phyloP scores from a whole-genome alignment of 192 early-diverging fungal species.

The Diversispora eburnea region DNA sequence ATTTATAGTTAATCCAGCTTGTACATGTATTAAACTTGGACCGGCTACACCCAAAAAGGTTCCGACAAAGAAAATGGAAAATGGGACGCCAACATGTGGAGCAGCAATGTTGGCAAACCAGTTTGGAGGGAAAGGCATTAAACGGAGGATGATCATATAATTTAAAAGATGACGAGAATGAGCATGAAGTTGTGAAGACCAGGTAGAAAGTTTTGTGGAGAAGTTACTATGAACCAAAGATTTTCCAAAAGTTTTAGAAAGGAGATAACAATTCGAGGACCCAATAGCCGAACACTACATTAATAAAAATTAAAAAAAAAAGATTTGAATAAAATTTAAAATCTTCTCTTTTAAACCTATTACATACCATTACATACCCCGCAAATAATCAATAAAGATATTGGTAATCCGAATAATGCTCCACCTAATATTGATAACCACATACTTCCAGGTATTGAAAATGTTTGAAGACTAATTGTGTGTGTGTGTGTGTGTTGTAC shows the following conservation, averaged over 20 bases:
- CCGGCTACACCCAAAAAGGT: conserved; percentile 55
- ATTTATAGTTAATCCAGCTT: conserved; percentile 55
- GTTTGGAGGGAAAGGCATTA: conserved; percentile 57
- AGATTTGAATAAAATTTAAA: neutral
- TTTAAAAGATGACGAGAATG: conserved; percentile 57
- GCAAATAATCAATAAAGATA: conserved; percentile 47
- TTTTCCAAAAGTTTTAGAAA: conserved; percentile 48
- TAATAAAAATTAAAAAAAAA: neutral
- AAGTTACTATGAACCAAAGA: conserved; percentile 47
- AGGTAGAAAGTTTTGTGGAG: neutral
- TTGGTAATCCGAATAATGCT: conserved; percentile 51
- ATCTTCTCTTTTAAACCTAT: neutral
- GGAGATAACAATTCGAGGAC: conserved; percentile 48
- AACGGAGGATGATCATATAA: conserved; percentile 55
- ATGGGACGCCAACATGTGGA: conserved; percentile 52
- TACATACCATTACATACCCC: conserved; percentile 36
- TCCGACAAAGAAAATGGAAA: conserved; percentile 50
- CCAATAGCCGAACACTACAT: conserved; percentile 53
- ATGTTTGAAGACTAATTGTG: conserved; percentile 49
- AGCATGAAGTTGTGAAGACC: conserved; percentile 10
- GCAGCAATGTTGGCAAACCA: conserved; percentile 58
- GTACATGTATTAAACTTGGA: conserved; percentile 53
- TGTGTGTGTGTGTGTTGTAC: too few species aligned
- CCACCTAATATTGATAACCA: conserved; percentile 59
- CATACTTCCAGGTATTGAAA: conserved; percentile 62